Base-by-base conservation (phyloP, 306 rosid species). In the Citrullus colocynthis region DNA sequence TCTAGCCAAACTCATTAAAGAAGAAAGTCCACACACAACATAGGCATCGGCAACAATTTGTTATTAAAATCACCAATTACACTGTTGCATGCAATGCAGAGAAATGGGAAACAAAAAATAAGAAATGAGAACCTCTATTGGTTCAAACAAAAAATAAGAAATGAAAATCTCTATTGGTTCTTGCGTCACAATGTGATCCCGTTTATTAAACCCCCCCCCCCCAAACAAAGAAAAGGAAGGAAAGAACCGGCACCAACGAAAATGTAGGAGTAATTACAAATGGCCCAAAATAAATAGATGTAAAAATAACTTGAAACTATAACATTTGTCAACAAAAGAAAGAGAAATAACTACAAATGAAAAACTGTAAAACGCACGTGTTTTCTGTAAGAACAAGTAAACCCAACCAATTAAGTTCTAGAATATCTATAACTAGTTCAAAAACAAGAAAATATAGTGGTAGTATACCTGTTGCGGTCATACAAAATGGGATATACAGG, bases 401-500 rank as follows among this genome's bases (percentile, higher is more conserved):
- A 52, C 62, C 62, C 77, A 5, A 34, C 61, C 30, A 74, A 16
- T 74, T 13, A 49, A 28, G 41, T 74, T 49, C 54, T 41, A n/a
- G 61, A 28, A 74, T 28, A 74, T 9, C 62, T 52, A 24, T 34
- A 18, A 52, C 44, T 32, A 17, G 10, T 32, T 32, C 9, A 74
- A 54, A 74, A 7, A 18, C 12, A 39, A 42, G 42, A 41, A 28
- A 77, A 16, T 7, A 30, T 17, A 8, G 58, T 20, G 70, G 18
- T 32, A 73, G 20, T 57, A 77, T 84, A 95, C 98, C 97, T 90
- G 67, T 82, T 89, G 85, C 75, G 36, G 78, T 95, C 98, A 82
- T 88, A 90, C 80, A 92, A 32, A 81, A 95, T 96, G 32, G 98
- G 98, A 79, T 67, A 95, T 81, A 90, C 96, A 18, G 91, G 85